Conservation (phyloP, 768 basidiomycete species). For the Boletales sp. region DNA sequence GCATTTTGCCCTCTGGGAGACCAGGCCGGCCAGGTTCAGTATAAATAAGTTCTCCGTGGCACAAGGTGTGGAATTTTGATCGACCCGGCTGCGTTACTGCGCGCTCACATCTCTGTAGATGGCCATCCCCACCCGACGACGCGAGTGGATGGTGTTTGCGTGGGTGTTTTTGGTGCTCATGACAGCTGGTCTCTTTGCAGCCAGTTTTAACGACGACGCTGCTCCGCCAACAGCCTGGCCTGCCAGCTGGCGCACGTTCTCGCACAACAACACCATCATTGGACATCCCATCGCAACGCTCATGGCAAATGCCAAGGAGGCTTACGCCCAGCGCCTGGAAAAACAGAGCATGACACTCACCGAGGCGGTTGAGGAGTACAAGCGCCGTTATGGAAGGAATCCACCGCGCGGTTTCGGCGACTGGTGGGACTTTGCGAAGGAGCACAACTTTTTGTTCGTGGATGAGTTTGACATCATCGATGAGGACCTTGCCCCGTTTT, state of each 20-base stretch:
- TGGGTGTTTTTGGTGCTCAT: too few relatives aligned
- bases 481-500: slow-evolving; percentile 83
- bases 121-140: too few relatives aligned
- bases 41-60: too few relatives aligned
- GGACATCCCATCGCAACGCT: slow-evolving; percentile 82
- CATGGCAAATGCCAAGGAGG: slow-evolving; percentile 78
- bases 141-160: too few relatives aligned
- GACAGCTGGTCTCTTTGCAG: too few relatives aligned
- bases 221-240: slow-evolving; percentile 8
- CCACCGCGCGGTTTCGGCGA: slow-evolving; percentile 90
- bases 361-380: slow-evolving; percentile 82
- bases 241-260: slow-evolving; percentile 21
- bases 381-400: slow-evolving; percentile 63
- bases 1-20: too few relatives aligned
- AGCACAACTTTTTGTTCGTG: slow-evolving; percentile 70
- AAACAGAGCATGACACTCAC: slow-evolving; percentile 78
- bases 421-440: slow-evolving; percentile 81
- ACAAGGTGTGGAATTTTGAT: too few relatives aligned
- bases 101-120: too few relatives aligned
- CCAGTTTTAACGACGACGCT: too few relatives aligned
- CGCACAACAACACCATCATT: slow-evolving; percentile 1
- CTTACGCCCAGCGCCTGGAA: slow-evolving; percentile 60
- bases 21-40: too few relatives aligned
- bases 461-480: slow-evolving; percentile 89
- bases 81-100: too few relatives aligned